Percentiles rank a stretch among this genome's conserved stretches.
These are phyloP conservation scores for Grigorovia transvaalensis DNA, from an alignment of 805 yeast species.

Conservation along the genomic window DNA sequence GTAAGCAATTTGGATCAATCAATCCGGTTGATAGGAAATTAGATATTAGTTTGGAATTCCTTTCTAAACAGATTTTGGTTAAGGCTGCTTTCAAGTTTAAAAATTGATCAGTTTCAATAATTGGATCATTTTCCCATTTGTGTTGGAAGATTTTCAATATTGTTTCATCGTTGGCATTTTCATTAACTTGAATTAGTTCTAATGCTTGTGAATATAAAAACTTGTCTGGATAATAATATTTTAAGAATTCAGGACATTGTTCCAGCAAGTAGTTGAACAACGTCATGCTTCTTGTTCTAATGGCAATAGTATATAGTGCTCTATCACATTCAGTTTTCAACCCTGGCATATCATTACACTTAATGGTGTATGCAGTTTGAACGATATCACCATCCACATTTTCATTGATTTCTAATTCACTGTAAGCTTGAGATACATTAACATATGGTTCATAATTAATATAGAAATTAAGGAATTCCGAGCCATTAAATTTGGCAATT, in stretches of 20 bases:
- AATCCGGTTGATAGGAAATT: slow-evolving; percentile 53
- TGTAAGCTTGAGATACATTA: slow-evolving; percentile 41
- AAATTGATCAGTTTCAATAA: slow-evolving; percentile 35
- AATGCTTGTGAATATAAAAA: slow-evolving; percentile 35
- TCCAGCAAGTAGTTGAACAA: slow-evolving; percentile 43
- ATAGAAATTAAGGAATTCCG: slow-evolving; percentile 28
- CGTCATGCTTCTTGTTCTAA: slow-evolving; percentile 44
- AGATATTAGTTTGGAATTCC: slow-evolving; percentile 44
- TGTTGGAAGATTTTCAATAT: slow-evolving; percentile 28
- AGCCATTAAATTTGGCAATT: slow-evolving; percentile 32
- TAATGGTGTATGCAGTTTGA: slow-evolving; percentile 62
- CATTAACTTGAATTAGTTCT: slow-evolving; percentile 38
- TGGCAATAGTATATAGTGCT: slow-evolving; percentile 54
- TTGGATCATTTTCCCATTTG: slow-evolving; percentile 20
- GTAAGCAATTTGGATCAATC: slow-evolving; percentile 47
- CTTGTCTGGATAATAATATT: slow-evolving; percentile 19
- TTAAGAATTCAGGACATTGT: slow-evolving; percentile 23
- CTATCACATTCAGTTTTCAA: slow-evolving; percentile 35
- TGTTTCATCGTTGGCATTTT: slow-evolving; percentile 43
- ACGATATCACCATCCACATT: slow-evolving; percentile 60
- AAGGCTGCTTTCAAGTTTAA: slow-evolving; percentile 49
- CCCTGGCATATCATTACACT: slow-evolving; percentile 42
- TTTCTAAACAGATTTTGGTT: slow-evolving; percentile 41
- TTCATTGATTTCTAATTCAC: slow-evolving; percentile 38
- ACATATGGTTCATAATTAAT: slow-evolving; percentile 38